These are phyloP conservation scores for Parastagonospora nodorum DNA, from an alignment of 2,329 filamentous ascomycete genomes.

Conservation along the genomic window DNA sequence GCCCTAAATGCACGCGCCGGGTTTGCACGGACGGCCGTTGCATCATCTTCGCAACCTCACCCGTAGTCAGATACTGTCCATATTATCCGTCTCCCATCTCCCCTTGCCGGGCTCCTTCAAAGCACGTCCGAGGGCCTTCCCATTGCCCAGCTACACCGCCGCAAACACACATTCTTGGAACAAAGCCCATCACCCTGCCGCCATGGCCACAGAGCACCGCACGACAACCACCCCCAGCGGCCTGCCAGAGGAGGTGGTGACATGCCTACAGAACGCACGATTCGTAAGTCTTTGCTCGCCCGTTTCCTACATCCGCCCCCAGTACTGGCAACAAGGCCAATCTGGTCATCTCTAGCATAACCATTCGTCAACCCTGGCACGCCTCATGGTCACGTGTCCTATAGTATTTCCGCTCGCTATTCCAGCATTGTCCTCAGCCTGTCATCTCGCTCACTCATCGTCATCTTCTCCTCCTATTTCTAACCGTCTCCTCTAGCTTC, in stretches of 20 bases:
- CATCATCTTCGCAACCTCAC: conserved; percentile 2
- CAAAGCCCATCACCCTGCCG: not conserved
- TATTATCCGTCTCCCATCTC: too few species aligned
- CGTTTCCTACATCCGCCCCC: not conserved
- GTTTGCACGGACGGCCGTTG: conserved; percentile 8
- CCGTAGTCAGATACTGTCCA: not conserved
- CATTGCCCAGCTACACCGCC: too few species aligned
- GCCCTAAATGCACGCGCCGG: not conserved
- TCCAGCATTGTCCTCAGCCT: not conserved
- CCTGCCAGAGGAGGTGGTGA: conserved; percentile 82
- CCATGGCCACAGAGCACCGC: conserved; percentile 10
- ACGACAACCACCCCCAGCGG: conserved; percentile 56
- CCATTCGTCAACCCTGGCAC: conserved; percentile 5
- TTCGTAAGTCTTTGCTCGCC: conserved; percentile 66
- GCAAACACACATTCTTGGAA: too few species aligned
- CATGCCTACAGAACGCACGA: conserved; percentile 90
- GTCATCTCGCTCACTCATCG: not conserved
- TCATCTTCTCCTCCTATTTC: not conserved
- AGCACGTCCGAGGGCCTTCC: not conserved
- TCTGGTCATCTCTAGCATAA: not conserved
- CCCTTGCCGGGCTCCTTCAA: too few species aligned
- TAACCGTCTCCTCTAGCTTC: conserved; percentile 66
- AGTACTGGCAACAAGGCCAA: not conserved
- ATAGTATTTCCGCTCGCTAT: not conserved
- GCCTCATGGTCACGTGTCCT: too few species aligned